A percentile compares a stretch with the other conserved stretches of the same genome.
These are phyloP conservation scores for Epichloe elymi DNA, from an alignment of 2,329 filamentous ascomycete genomes.

Conservation along the genomic window DNA sequence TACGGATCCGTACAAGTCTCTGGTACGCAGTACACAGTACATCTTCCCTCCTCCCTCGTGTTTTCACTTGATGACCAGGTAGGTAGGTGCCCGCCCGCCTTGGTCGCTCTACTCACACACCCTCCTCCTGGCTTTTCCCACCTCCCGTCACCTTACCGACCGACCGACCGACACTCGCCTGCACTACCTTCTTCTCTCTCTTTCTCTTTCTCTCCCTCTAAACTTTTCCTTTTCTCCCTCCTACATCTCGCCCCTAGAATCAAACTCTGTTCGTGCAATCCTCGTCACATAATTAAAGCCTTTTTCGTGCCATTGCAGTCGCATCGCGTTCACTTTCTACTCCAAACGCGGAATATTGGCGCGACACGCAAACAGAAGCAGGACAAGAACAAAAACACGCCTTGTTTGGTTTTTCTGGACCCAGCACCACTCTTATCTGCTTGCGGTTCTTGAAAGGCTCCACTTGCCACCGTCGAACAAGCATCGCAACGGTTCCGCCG, in stretches of 20 bases:
- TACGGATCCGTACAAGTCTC: not conserved
- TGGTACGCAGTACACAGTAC: not conserved
- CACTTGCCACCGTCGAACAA: conserved; percentile 13
- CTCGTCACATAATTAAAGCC: conserved; percentile 3
- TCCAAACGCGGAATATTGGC: conserved; percentile 3
- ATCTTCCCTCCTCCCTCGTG: conserved; percentile 5
- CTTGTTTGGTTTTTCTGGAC: conserved; percentile 10
- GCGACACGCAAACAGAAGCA: conserved; percentile 9
- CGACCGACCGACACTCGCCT: conserved; percentile 7
- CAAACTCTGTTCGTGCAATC: conserved; percentile 2
- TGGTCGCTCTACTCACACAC: conserved; percentile 11
- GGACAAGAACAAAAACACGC: conserved; percentile 7
- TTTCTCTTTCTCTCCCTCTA: conserved; percentile 13
- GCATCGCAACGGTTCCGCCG: conserved; percentile 12
- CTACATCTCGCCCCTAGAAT: conserved; percentile 6
- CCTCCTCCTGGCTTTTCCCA: conserved; percentile 8
- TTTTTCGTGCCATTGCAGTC: conserved; percentile 5
- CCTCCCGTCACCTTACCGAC: conserved; percentile 11
- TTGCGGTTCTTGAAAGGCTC: conserved; percentile 14
- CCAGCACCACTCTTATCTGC: conserved; percentile 12
- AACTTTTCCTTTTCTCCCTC: conserved; percentile 12
- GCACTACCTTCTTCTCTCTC: conserved; percentile 6
- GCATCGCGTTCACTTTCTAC: conserved; percentile 8
- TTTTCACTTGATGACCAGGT: conserved; percentile 4
- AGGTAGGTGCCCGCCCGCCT: conserved; percentile 4